A percentile compares a stretch with the other conserved stretches of the same genome.
Conservation (phyloP, 352 stramenopile genomes). For the Aphanomyces stellatus region DNA sequence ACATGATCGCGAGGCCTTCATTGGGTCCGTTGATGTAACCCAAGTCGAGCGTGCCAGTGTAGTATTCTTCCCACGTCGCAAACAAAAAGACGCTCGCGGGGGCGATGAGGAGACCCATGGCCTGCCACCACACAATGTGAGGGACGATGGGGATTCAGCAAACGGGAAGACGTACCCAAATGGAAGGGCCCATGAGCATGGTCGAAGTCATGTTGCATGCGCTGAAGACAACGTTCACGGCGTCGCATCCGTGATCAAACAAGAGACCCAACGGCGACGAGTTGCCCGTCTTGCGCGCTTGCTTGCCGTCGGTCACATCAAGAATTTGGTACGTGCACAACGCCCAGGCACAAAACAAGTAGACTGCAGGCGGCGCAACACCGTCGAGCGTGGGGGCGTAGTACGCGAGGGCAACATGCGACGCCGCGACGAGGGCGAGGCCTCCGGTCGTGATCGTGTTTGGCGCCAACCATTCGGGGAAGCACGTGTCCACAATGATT, state of each 20-base stretch:
- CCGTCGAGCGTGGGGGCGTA: conserved; percentile 81
- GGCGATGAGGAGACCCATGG: conserved; percentile 51
- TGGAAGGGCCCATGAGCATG: conserved; percentile 75
- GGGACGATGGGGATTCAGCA: no score
- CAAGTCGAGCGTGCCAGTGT: conserved; percentile 92
- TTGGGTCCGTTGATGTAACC: conserved; percentile 95
- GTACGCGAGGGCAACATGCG: conserved; percentile 70
- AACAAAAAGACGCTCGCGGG: conserved; percentile 93
- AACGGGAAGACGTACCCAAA: conserved; percentile 76
- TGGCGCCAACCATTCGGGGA: conserved; percentile 57
- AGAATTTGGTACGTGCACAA: conserved; percentile 77
- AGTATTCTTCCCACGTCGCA: conserved; percentile 98
- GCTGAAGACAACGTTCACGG: conserved; percentile 76
- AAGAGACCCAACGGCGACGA: conserved; percentile 75
- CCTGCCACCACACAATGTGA: no score
- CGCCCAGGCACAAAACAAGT: conserved; percentile 50
- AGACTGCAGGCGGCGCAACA: conserved; percentile 62
- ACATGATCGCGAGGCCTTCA: conserved; percentile 91
- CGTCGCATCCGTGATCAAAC: conserved; percentile 82
- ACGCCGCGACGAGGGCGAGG: conserved; percentile 55
- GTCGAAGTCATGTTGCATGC: conserved; percentile 77
- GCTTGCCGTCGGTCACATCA: conserved; percentile 81
- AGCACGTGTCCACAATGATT: conserved; percentile 63
- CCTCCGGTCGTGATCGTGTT: conserved; percentile 80
- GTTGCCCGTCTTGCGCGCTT: conserved; percentile 79